Conservation (phyloP, 306 rosid species). For the Castanea mollissima region DNA sequence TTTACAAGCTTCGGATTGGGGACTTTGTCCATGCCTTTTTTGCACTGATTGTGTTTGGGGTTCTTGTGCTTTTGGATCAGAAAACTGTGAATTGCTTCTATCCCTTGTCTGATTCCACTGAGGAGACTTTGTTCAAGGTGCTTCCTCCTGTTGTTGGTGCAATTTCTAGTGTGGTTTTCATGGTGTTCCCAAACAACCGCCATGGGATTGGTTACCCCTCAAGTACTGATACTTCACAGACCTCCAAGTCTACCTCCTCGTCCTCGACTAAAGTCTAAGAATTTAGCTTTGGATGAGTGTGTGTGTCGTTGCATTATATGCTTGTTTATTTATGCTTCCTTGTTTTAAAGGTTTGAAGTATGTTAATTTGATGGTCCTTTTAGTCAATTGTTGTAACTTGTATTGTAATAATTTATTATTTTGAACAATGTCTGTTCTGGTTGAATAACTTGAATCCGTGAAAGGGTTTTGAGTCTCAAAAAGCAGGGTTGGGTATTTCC, state of each 20-base stretch:
- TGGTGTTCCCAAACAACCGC: slow-evolving; percentile 61
- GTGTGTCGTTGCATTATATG: background rate
- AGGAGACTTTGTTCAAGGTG: slow-evolving; percentile 47
- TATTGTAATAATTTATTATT: no score
- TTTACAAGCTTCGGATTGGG: slow-evolving; percentile 47
- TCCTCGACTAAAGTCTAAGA: no score
- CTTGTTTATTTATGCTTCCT: background rate
- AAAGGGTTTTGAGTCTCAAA: no score
- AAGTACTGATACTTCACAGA: slow-evolving; percentile 17
- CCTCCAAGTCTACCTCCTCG: background rate
- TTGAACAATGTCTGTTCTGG: no score
- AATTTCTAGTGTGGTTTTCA: slow-evolving; percentile 46
- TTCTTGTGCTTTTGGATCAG: slow-evolving; percentile 39
- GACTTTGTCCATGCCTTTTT: slow-evolving; percentile 74
- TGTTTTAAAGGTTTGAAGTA: no score
- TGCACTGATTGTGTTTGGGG: slow-evolving; percentile 55
- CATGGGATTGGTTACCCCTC: slow-evolving; percentile 79
- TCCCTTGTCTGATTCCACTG: slow-evolving; percentile 37
- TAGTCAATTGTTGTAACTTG: no score
- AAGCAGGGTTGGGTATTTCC: no score
- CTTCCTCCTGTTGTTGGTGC: slow-evolving; percentile 64
- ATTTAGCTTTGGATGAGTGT: background rate
- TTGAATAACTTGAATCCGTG: no score
- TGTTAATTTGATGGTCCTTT: no score
- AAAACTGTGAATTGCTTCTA: slow-evolving; percentile 60